Conservation (phyloP, 768 basidiomycete genomes). For the Leccinum truebloodii region DNA sequence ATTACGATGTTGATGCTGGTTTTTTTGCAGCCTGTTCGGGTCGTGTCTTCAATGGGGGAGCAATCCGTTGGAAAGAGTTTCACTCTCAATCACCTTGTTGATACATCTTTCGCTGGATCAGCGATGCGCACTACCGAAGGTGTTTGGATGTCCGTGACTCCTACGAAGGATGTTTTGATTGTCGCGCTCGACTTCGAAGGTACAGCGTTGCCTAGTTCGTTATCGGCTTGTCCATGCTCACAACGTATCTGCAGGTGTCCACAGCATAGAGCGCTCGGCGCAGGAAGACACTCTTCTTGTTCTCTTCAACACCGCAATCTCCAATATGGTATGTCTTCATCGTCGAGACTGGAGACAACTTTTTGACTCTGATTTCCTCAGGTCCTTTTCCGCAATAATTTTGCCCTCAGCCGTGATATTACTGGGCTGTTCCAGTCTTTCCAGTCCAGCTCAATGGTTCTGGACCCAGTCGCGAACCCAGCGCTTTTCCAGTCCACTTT, state of each 20-base stretch:
- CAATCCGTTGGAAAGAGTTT: slow-evolving; percentile 67
- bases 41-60: slow-evolving; percentile 69
- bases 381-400: slow-evolving; percentile 69
- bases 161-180: slow-evolving; percentile 53
- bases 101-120: slow-evolving; percentile 64
- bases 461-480: slow-evolving; percentile 60
- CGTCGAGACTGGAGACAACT: background rate
- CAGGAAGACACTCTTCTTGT: slow-evolving; percentile 67
- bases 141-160: slow-evolving; percentile 67
- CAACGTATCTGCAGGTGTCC: slow-evolving; percentile 46
- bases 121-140: slow-evolving; percentile 67
- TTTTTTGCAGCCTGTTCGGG: slow-evolving; percentile 51
- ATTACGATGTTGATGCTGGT: background rate
- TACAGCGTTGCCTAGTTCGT: slow-evolving; percentile 6
- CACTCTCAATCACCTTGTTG: slow-evolving; percentile 58
- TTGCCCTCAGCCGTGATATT: slow-evolving; percentile 62
- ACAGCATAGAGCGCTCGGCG: slow-evolving; percentile 61
- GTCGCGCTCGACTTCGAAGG: slow-evolving; percentile 71
- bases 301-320: slow-evolving; percentile 65
- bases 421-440: slow-evolving; percentile 62
- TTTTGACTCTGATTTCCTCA: slow-evolving; percentile 19
- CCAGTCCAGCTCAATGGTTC: slow-evolving; percentile 53
- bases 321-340: slow-evolving; percentile 49
- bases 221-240: slow-evolving; percentile 2
- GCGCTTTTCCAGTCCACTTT: slow-evolving; percentile 58